Evolutionary conservation across 1,284 basidiomycete genomes (phyloP), one percentile per base, ranked within the genome.

Genomic region (Erythrobasidium hasegawianum): DNA sequence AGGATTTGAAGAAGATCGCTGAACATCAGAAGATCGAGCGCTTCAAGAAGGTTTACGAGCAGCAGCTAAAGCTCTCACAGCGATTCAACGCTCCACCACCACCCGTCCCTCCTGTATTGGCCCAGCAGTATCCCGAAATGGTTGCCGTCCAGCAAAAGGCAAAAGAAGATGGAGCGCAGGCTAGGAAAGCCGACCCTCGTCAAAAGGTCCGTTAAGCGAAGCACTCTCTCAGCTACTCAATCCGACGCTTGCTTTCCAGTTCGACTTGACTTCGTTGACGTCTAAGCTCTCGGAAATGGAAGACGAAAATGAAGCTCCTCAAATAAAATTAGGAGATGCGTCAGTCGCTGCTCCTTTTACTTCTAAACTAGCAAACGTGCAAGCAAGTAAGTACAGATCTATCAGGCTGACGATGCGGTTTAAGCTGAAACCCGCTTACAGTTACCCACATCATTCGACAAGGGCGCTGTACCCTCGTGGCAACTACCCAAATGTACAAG

Each of bases 401-500:
- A 69, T 55, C 41, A 18, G 43, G 27, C 16, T 27, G 49, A 67
- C 56, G 41, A 4, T 58, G 10, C 54, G n/a, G 10, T 41, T 40
- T 7, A 20, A 14, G 11, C 45, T 57, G 45, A 41, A 22, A 2
- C 22, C 24, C 16, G 38, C 8, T 58, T 13, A 29, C 47, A 90
- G 90, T 96, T 74, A 87, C 89, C 27, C 91, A 93, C 76, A 96
- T 97, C 76, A 95, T 97, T 72, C 86, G 93, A 50, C 93, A 97
- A 80, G 93, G 94, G 22, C 88, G 93, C 52, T 96, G 93, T 80
- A 97, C 93, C 0, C 85, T 97, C 14, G 93, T 97, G 49, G 93
- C 93, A 0, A 97, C 93, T 1, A 89, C 94, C 66, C 94, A 97
- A 79, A 97, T 97, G 93, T 97, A 96, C 86, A 96, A 96, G 81